Percentiles rank a stretch among this genome's conserved stretches.
Evolutionary conservation across 1,284 basidiomycete genomes (phyloP).

Genomic region (Malassezia vespertilionis): DNA sequence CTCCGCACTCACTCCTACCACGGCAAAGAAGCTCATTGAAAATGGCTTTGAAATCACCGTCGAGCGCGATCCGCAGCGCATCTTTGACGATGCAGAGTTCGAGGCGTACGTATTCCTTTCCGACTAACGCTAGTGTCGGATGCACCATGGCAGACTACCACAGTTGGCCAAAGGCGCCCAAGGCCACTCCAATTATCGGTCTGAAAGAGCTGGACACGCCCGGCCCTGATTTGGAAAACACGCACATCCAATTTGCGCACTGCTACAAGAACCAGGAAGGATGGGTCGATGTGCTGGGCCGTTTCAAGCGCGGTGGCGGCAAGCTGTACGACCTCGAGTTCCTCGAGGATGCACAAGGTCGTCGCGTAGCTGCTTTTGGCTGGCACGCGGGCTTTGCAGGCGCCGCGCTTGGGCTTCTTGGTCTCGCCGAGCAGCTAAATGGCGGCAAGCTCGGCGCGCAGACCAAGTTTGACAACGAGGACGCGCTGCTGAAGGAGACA

Average conservation of each 20-base stretch:
- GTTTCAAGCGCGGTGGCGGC: constrained; percentile 77
- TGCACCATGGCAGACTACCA: constrained; percentile 81
- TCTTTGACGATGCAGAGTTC: constrained; percentile 89
- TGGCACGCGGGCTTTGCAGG: constrained; percentile 98
- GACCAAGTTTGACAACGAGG: constrained; percentile 64
- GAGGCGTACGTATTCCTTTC: constrained; percentile 58
- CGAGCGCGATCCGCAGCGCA: constrained; percentile 85
- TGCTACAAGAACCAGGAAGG: constrained; percentile 96
- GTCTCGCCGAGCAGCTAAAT: constrained; percentile 54
- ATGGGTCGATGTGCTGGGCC: constrained; percentile 74
- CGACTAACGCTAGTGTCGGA: constrained; percentile 54
- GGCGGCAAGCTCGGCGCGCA: constrained; percentile 53
- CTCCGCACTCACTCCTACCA: constrained; percentile 83
- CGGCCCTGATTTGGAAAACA: constrained; percentile 50
- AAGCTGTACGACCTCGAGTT: constrained; percentile 95
- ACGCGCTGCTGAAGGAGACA: constrained; percentile 38
- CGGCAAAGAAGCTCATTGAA: constrained; percentile 77
- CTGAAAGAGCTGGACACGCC: constrained; percentile 76
- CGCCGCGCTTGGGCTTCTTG: constrained; percentile 81
- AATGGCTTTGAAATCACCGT: constrained; percentile 83
- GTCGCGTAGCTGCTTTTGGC: constrained; percentile 96
- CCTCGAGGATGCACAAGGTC: constrained; percentile 69
- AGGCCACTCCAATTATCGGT: constrained; percentile 73
- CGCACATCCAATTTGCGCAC: constrained; percentile 97
- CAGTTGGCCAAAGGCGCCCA: constrained; percentile 73